A percentile compares a stretch with the other conserved stretches of the same genome.
Evolutionary conservation across 148 eudicot species (phyloP).

Genomic region (Rhododendron griersonianum): DNA sequence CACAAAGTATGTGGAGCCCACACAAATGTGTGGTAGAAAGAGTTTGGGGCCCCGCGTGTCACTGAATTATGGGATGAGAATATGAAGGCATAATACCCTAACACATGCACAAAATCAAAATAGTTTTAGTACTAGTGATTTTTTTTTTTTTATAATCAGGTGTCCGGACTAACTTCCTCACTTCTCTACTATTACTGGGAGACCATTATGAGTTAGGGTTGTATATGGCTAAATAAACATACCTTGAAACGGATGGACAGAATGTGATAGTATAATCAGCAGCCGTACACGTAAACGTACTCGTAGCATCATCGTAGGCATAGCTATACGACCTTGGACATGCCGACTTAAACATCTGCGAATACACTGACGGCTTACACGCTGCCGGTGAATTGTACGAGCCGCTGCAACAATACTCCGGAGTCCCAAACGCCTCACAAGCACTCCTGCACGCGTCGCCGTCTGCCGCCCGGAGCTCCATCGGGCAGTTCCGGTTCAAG

Average conservation of each 20-base stretch:
- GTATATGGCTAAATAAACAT: not conserved
- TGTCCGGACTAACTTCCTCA: too few relatives aligned
- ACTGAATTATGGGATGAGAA: too few relatives aligned
- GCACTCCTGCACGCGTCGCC: constrained; percentile 83
- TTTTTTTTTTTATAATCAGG: too few relatives aligned
- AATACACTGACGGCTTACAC: constrained; percentile 60
- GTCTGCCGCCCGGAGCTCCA: constrained; percentile 41
- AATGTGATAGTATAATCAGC: constrained; percentile 70
- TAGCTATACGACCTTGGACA: constrained; percentile 83
- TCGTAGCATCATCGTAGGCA: constrained; percentile 78
- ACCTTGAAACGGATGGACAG: constrained; percentile 60
- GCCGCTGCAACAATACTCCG: constrained; percentile 76
- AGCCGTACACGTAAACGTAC: constrained; percentile 75
- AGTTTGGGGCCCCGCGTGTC: too few relatives aligned
- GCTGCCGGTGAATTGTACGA: constrained; percentile 46
- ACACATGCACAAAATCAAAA: too few relatives aligned
- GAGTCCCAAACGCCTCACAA: constrained; percentile 62
- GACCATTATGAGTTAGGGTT: not conserved
- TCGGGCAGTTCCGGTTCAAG: constrained; percentile 57
- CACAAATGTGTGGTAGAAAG: too few relatives aligned
- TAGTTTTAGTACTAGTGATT: too few relatives aligned
- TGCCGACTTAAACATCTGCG: constrained; percentile 63
- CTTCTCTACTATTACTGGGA: not conserved
- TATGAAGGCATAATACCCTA: too few relatives aligned
- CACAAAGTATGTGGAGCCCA: too few relatives aligned